Base-by-base conservation (phyloP, 148 eudicot species). In the Limonium bicolor region DNA sequence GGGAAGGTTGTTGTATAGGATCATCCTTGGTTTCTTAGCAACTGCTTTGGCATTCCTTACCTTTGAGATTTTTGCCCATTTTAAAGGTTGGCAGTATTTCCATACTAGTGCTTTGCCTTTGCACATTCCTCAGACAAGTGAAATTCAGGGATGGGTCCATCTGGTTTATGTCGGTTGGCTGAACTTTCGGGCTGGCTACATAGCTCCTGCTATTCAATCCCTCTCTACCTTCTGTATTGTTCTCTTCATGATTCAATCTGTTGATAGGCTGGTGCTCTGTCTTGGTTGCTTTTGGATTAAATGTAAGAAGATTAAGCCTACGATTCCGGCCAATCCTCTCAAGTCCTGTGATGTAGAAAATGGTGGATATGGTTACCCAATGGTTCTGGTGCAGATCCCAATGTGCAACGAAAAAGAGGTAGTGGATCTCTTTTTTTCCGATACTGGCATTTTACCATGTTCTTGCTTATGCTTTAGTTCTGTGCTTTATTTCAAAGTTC, bases 371-470 rank as follows among this genome's bases (percentile, higher is more conserved):
- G 27, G 48, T 28, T 59, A 67, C 37, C 81, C 81, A 7, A 70
- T 74, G 80, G 76, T 74, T 32, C 68, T 74, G 32, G 76, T 74
- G 54, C 80, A 74, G 52, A 66, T 74, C 20, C 80, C 80, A 2
- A 74, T 70, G 80, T 74, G 76, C 20, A 70, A 74, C 49, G 76
- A 74, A 47, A 66, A 36, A 53, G 76, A 74, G 80, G 80, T 69
- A 59, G 38, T 2, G 8, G 7, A 2, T 36, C 1, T 10, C 25
- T 31, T 15, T n/a, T n/a, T n/a, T n/a, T n/a, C n/a, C n/a, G n/a
- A n/a, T n/a, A n/a, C n/a, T n/a, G n/a, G n/a, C n/a, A n/a, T n/a
- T n/a, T n/a, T n/a, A n/a, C n/a, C n/a, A n/a, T n/a, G n/a, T n/a
- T n/a, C n/a, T n/a, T n/a, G n/a, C 32, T 7, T 11, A 44, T 14